Base-by-base conservation (phyloP, 495 filamentous ascomycete species). In the Oidiodendron maius region DNA sequence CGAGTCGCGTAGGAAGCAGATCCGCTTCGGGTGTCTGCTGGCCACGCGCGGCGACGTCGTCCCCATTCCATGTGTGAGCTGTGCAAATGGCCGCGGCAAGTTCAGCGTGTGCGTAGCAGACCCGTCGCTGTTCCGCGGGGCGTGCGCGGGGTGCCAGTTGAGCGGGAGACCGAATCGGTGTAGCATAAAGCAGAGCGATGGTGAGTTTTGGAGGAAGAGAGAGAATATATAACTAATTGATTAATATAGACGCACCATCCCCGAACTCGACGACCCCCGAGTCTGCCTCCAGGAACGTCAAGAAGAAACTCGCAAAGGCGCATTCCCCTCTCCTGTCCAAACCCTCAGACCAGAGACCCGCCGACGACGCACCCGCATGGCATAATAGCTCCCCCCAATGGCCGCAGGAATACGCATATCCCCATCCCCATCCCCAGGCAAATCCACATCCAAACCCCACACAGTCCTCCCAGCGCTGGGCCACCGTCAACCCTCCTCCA, bases 51-150 rank as follows among this genome's bases (percentile, higher is more conserved):
- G 57, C 21, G 45, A 56, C 9, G 26, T 60, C 5, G 49, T 53
- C 22, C 39, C 38, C 4, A 18, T 23, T 25, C 52, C 49, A 21
- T 60, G 57, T 38, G 25, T 17, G 25, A 53, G 25, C 35, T 60
- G 57, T 25, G 53, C 52, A n/a, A 60, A 56, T 45, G 57, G 57
- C 0, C 40, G 57, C 12, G 57, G 57, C 11, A 60, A 60, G 47
- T 60, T 60, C 40, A 38, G 20, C 34, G 28, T 56, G 11, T 60
- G 57, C 28, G 40, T 60, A 12, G 26, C 26, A 30, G 12, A 30
- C 12, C 26, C 12, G 12, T 5, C 12, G 12, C 1, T 60, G 44
- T 44, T 56, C n/a, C 55, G 28, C 53, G 56, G 40, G 57, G 57
- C 13, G 57, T 60, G 57, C 26, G 57, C 57, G 3, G 44, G 40